Evolutionary conservation across 2,329 filamentous ascomycete species (phyloP).

Genomic region (Didymella sp.): DNA sequence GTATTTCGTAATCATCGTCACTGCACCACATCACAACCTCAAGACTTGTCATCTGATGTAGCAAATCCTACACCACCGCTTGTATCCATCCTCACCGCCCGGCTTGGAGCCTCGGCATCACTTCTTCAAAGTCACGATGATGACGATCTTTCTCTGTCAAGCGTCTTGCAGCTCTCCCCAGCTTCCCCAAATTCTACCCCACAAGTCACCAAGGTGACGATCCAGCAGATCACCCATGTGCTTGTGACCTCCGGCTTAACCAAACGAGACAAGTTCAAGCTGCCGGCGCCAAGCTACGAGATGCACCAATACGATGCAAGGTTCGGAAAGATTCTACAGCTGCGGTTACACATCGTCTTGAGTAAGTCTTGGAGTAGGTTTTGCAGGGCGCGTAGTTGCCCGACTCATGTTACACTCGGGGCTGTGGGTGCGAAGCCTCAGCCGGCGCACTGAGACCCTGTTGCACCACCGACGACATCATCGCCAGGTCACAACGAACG

Average conservation of each 20-base stretch:
- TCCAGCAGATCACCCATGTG: slow-evolving; percentile 9
- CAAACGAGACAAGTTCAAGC: neutral
- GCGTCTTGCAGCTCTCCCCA: neutral
- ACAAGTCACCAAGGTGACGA: slow-evolving; percentile 11
- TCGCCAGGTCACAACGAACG: neutral
- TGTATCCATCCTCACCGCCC: neutral
- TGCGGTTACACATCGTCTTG: slow-evolving; percentile 9
- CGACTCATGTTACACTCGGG: slow-evolving; percentile 10
- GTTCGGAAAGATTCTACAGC: neutral
- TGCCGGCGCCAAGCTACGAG: slow-evolving; percentile 6
- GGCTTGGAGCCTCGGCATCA: neutral
- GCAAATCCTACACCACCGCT: neutral
- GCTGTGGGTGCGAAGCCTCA: slow-evolving; percentile 9
- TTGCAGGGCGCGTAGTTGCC: slow-evolving; percentile 4
- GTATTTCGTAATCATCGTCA: neutral
- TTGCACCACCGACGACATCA: slow-evolving; percentile 13
- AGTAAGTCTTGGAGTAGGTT: slow-evolving; percentile 1
- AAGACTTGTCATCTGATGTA: neutral
- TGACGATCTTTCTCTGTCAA: neutral
- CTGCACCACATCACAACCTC: neutral
- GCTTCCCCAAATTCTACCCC: slow-evolving; percentile 9
- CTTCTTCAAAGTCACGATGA: neutral
- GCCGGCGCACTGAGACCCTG: slow-evolving; percentile 17
- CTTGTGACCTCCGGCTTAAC: slow-evolving; percentile 15
- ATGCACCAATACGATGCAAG: slow-evolving; percentile 10